Evolutionary conservation across 176 grass and related monocot genomes (phyloP), one percentile per base, ranked within the genome.

Genomic region (Aegilops longissima): DNA sequence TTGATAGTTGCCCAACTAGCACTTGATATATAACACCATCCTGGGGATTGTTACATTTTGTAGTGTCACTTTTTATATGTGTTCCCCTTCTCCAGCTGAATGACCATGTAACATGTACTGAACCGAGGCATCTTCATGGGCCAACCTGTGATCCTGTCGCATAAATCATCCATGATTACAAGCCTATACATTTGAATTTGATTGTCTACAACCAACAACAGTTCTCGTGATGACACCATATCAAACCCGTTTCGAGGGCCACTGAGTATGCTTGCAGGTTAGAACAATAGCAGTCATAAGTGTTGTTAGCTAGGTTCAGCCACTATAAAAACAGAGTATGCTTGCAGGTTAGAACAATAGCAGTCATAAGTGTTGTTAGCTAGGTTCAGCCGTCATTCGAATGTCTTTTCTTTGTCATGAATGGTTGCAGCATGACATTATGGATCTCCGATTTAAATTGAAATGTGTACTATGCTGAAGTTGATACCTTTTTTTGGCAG

Each of bases 161-260:
- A 44, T 2, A 44, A 44, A 3, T 44, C 40, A 3, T 44, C 40
- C 40, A 44, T 44, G 35, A 36, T 36, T 36, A 6, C 40, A 42
- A 42, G 40, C 40, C 9, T 42, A 2, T 9, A 42, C 40, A 42
- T 42, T 42, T 42, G 9, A 42, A 10, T 42, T 42, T 42, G 71
- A 92, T 96, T 87, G 96, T 92, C 0, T 96, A 98, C 82, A 96
- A 91, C 56, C 77, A 93, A 62, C 96, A 92, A 80, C 88, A 94
- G 34, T 88, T 94, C 85, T 88, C 93, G 0, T 95, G 90, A 95
- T 39, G 5, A 77, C 10, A 40, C 16, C 20, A 73, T 24, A 7
- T 75, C 70, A 10, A 78, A 36, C 38, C 59, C 18, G 11, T 30
- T 61, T 47, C 5, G 5, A 47, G 10, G 4, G 25, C 27, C 20